Percentiles rank a stretch among this genome's conserved stretches.
phyloP scores from a whole-genome alignment of 305 asterid species.

The Plantago lanceolata region DNA sequence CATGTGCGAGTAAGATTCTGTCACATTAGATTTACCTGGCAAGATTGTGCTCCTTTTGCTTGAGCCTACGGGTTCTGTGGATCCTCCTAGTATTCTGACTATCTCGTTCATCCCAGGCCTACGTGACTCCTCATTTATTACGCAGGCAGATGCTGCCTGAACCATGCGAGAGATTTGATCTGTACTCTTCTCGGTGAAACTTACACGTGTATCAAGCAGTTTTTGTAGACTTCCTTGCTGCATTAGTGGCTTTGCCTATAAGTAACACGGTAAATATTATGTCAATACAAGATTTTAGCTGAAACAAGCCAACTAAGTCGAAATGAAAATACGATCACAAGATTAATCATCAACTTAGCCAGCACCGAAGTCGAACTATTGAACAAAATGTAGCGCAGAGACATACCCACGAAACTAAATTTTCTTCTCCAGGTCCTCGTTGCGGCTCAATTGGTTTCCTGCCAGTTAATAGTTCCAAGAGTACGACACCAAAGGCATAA shows the following conservation, averaged over 20 bases:
- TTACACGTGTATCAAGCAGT: slow-evolving; percentile 53
- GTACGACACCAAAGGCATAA: slow-evolving; percentile 84
- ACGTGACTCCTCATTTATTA: slow-evolving; percentile 52
- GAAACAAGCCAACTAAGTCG: neutral
- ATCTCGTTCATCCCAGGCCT: slow-evolving; percentile 71
- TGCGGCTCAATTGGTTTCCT: slow-evolving; percentile 74
- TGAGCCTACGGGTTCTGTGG: slow-evolving; percentile 23
- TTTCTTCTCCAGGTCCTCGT: slow-evolving; percentile 84
- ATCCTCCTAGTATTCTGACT: slow-evolving; percentile 50
- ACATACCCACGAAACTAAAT: slow-evolving; percentile 73
- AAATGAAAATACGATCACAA: neutral
- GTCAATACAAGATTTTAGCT: too few relatives aligned
- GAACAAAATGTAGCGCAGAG: slow-evolving; percentile 1
- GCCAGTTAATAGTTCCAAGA: slow-evolving; percentile 75
- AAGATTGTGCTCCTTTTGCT: slow-evolving; percentile 39
- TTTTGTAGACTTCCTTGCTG: slow-evolving; percentile 55
- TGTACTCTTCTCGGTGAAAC: slow-evolving; percentile 31
- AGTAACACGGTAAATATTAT: neutral
- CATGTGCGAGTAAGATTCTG: slow-evolving; percentile 38
- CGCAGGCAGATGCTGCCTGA: slow-evolving; percentile 69
- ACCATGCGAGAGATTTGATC: slow-evolving; percentile 45
- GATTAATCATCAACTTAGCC: neutral
- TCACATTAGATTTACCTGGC: slow-evolving; percentile 27
- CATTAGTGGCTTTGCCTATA: slow-evolving; percentile 75
- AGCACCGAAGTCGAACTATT: neutral